phyloP scores from a whole-genome alignment of 208 protist species.

The Trypanosoma congolense region DNA sequence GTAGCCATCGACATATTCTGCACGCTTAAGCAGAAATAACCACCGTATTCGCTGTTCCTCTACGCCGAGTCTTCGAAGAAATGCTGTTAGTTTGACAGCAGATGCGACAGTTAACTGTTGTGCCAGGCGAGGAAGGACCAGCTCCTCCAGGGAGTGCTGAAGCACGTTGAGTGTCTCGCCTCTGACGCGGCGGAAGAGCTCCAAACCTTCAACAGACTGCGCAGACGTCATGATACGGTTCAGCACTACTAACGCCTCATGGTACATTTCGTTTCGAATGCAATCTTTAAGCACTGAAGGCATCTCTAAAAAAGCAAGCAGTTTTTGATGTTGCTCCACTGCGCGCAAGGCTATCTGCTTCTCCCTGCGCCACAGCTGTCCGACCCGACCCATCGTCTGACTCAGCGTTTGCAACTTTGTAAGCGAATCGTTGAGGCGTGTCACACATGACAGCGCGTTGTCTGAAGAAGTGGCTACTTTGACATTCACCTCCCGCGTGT shows the following conservation, averaged over 20 bases:
- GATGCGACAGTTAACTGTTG: slow-evolving; percentile 53
- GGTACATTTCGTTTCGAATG: slow-evolving; percentile 68
- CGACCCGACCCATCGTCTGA: slow-evolving; percentile 32
- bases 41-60: slow-evolving; percentile 23
- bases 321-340: slow-evolving; percentile 49
- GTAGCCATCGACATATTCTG: slow-evolving; percentile 35
- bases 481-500: slow-evolving; percentile 49
- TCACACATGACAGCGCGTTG: slow-evolving; percentile 32
- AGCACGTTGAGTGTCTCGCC: slow-evolving; percentile 23
- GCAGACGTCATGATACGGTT: slow-evolving; percentile 53
- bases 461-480: slow-evolving; percentile 28
- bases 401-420: slow-evolving; percentile 45
- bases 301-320: slow-evolving; percentile 69
- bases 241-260: slow-evolving; percentile 68
- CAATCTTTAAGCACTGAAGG: slow-evolving; percentile 62
- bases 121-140: slow-evolving; percentile 61
- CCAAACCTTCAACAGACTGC: slow-evolving; percentile 15
- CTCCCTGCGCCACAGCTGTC: slow-evolving; percentile 59
- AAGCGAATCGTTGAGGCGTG: slow-evolving; percentile 40
- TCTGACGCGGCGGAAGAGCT: slow-evolving; percentile 24
- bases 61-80: slow-evolving; percentile 51
- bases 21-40: slow-evolving; percentile 54
- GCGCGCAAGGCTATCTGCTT: slow-evolving; percentile 43
- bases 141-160: slow-evolving; percentile 26
- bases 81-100: slow-evolving; percentile 59